Conservation (phyloP, 768 basidiomycete genomes). For the Amanita pallidorosea region DNA sequence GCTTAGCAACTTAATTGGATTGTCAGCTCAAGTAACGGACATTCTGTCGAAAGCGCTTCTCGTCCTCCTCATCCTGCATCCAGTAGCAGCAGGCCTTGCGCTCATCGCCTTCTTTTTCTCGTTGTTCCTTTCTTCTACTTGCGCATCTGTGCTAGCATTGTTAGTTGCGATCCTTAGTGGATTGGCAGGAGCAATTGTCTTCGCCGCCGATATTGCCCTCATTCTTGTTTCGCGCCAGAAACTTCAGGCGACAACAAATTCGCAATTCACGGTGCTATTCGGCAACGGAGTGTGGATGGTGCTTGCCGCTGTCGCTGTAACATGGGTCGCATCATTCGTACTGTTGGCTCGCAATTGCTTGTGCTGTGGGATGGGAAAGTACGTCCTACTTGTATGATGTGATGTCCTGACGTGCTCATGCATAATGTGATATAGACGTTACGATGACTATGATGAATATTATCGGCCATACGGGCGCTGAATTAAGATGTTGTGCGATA, state of each 20-base stretch:
- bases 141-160: conserved; percentile 45
- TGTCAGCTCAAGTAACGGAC: conserved; percentile 32
- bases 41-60: conserved; percentile 40
- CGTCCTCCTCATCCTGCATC: conserved; percentile 57
- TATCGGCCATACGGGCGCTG: not conserved
- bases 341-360: conserved; percentile 55
- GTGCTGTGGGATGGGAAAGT: conserved; percentile 55
- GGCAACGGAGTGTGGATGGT: conserved; percentile 73
- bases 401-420: not conserved
- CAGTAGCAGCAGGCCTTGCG: conserved; percentile 49
- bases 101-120: conserved; percentile 41
- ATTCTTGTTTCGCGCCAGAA: conserved; percentile 39
- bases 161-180: conserved; percentile 46
- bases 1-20: conserved; percentile 28
- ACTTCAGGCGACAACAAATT: conserved; percentile 25
- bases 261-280: conserved; percentile 36
- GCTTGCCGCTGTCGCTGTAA: conserved; percentile 39
- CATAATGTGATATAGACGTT: not conserved
- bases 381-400: conserved; percentile 5
- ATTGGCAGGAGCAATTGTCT: conserved; percentile 40
- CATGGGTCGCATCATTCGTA: conserved; percentile 52
- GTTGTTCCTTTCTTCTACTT: conserved; percentile 49
- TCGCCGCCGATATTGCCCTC: conserved; percentile 54
- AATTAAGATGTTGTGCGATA: not conserved
- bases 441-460: not conserved